phyloP scores from a whole-genome alignment of 441 rosid species.

The Pelargonium australe region DNA sequence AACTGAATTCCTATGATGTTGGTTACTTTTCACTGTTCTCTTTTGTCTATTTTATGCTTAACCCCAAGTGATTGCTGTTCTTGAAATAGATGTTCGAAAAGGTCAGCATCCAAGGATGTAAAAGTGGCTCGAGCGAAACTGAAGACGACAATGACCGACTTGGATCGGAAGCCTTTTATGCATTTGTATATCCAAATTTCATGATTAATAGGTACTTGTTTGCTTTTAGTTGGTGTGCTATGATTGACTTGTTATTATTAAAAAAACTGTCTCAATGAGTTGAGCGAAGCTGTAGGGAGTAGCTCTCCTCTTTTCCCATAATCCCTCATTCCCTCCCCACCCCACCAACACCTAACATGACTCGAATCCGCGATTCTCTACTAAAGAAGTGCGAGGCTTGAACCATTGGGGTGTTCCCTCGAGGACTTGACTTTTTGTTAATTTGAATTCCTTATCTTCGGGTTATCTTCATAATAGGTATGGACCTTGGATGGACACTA shows the following conservation, averaged over 20 bases:
- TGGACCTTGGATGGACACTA: slow-evolving; percentile 99
- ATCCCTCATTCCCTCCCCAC: too few species aligned
- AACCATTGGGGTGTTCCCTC: too few species aligned
- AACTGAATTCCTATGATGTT: background rate
- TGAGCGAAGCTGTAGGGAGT: too few species aligned
- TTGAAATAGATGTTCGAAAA: slow-evolving; percentile 49
- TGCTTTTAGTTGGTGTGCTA: background rate
- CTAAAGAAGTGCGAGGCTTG: too few species aligned
- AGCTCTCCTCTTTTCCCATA: too few species aligned
- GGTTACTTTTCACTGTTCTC: background rate
- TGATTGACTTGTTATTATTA: background rate
- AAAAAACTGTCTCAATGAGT: too few species aligned
- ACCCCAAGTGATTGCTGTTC: slow-evolving; percentile 11
- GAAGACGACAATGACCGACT: slow-evolving; percentile 46
- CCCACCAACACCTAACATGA: too few species aligned
- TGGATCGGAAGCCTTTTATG: slow-evolving; percentile 71
- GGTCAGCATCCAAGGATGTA: slow-evolving; percentile 81
- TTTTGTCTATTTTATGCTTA: background rate
- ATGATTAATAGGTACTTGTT: slow-evolving; percentile 74
- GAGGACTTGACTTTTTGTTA: background rate
- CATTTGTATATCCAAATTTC: slow-evolving; percentile 83
- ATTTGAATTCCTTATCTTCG: slow-evolving; percentile 2
- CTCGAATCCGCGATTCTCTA: too few species aligned
- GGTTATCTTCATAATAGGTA: slow-evolving; percentile 40
- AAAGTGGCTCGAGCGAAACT: slow-evolving; percentile 37